Evolutionary conservation across 2,329 filamentous ascomycete genomes (phyloP).

Genomic region (Trichoderma sp.): DNA sequence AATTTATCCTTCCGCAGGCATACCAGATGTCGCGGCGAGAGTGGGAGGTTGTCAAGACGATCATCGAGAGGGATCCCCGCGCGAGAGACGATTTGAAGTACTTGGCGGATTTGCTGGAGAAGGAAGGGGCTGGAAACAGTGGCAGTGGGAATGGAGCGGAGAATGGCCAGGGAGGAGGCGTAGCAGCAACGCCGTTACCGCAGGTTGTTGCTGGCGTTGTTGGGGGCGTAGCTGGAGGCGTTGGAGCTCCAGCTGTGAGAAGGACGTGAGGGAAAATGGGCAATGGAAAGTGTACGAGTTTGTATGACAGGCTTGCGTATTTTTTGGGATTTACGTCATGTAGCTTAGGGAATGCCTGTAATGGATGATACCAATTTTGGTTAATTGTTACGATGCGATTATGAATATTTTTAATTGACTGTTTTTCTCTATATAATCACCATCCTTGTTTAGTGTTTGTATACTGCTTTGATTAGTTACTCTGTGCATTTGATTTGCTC

Average conservation of each 20-base stretch:
- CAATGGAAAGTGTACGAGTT: slow-evolving; percentile 4
- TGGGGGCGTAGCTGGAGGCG: slow-evolving; percentile 3
- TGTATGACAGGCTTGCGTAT: slow-evolving; percentile 3
- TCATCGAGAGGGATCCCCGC: slow-evolving; percentile 67
- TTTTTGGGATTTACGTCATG: not conserved
- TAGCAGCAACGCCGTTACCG: not conserved
- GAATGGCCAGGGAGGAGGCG: not conserved
- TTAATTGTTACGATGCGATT: not conserved
- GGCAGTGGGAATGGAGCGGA: not conserved
- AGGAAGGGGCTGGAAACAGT: slow-evolving; percentile 42
- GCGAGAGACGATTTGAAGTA: slow-evolving; percentile 65
- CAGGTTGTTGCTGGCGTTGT: slow-evolving; percentile 13
- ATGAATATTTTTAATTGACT: not conserved
- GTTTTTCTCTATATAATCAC: not conserved
- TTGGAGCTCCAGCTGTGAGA: slow-evolving; percentile 4
- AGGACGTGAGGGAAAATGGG: not conserved
- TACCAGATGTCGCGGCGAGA: slow-evolving; percentile 71
- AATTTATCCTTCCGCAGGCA: slow-evolving; percentile 71
- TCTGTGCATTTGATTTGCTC: not conserved
- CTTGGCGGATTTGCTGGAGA: slow-evolving; percentile 59
- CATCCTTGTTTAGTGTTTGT: not conserved
- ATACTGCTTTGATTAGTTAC: not conserved
- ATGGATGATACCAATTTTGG: slow-evolving; percentile 27
- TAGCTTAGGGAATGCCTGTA: slow-evolving; percentile 15
- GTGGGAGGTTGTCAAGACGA: slow-evolving; percentile 71